Base-by-base conservation (phyloP, 2,329 filamentous ascomycete species). In the Pseudohalonectria lignicola region DNA sequence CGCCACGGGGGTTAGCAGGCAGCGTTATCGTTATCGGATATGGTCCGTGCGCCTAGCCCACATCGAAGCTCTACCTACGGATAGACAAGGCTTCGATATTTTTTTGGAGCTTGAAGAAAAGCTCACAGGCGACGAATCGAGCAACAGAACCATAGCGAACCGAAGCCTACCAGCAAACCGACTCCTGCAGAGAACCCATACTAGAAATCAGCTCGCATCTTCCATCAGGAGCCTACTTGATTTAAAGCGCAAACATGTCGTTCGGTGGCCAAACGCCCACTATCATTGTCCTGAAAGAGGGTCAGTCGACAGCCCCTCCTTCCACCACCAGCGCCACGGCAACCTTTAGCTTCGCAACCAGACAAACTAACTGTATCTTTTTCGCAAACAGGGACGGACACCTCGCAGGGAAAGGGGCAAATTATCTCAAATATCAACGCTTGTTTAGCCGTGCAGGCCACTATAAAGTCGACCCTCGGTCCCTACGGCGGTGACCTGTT, bases 361-460 rank as follows among this genome's bases (percentile, higher is more conserved):
- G 46, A 41, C 49, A 50, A 45, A 51, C 44, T 26, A 34, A 37
- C 39, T 28, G 18, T 16, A 16, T 16, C 20, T n/a, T 2, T 16
- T 16, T 21, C 19, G 35, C 19, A 44, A 45, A 45, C 53, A 95
- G 92, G 92, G 54, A 98, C 92, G 67, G 92, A 98, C 63, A 79
- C 87, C 53, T 96, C 92, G 39, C 92, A 98, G 65, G 92, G 92
- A 55, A 92, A 93, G 62, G 88, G 88, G 39, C 92, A 98, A 67
- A 82, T 98, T 54, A 67, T 98, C 53, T 93, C 90, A 53, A 98
- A 98, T 65, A 96, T 98, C 68, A 95, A 94, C 69, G 92, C 92
- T 49, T 98, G 92, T 62, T 72, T 95, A 52, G 90, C 92, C 18
- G 88, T 98, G 30, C 92, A 98, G 67, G 76, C 81, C 36, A 96